Base-by-base conservation (phyloP, 2,329 filamentous ascomycete species). In the Chaetomiaceae sp. region DNA sequence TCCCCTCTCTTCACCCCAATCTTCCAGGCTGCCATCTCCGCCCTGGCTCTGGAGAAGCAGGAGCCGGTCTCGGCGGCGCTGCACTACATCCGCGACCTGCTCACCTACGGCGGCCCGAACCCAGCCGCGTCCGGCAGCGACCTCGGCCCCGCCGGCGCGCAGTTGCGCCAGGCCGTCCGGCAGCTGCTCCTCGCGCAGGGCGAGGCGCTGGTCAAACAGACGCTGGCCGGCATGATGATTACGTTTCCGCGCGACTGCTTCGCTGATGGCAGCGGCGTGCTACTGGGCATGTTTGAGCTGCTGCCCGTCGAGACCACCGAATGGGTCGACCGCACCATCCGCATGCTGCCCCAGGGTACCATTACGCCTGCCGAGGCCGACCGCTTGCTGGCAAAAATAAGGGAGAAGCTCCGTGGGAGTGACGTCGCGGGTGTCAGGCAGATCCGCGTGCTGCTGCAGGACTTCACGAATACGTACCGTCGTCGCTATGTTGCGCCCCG, bases 181-280 rank as follows among this genome's bases (percentile, higher is more conserved):
- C 75, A 79, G 50, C 75, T 96, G 42, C 70, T 95, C 19, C 54
- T 75, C 2, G 69, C 74, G 1, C 81, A 89, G 53, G 89, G 93
- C 30, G 83, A 88, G 59, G 71, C 81, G 46, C 73, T 98, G 22
- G 83, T 93, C 7, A 91, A 95, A 67, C 86, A 90, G 53, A 83
- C 95, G 48, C 76, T 98, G 70, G 93, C 90, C 1, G 93, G 93
- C 50, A 95, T 98, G 90, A 97, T 98, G 91, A 96, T 96, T 64
- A 94, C 86, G 0, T 98, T 98, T 69, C 94, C 93, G 0, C 81
- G 87, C 35, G 93, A 97, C 65, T 96, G 90, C 68, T 95, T 97
- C 61, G 84, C 90, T 0, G 93, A 98, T 62, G 90, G 89, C 14
- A 95, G 88, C 39, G 90, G 89, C 4, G 88, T 95, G n/a, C 70